Evolutionary conservation across 163 green algal genomes (phyloP).

Genomic region (Scenedesmus sp.): DNA sequence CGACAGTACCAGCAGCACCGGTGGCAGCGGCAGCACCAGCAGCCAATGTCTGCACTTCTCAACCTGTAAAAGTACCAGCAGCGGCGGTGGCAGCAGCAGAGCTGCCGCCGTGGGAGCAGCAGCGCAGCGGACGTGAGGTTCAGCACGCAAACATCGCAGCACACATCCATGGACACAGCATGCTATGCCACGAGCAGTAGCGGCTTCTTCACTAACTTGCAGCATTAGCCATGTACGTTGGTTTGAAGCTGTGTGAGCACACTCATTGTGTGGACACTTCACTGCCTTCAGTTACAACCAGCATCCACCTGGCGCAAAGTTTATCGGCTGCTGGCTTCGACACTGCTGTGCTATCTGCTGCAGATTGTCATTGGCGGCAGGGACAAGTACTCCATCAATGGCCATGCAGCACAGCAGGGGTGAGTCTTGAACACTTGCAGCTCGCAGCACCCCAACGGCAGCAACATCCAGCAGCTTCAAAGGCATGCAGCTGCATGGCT

Average conservation of each 20-base stretch:
- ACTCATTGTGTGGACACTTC: not conserved
- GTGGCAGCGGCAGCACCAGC: not conserved
- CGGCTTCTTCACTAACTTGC: not conserved
- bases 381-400: slow-evolving; percentile 99
- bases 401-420: slow-evolving; percentile 79
- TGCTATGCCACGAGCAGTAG: not conserved
- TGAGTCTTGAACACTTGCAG: not conserved
- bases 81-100: not conserved
- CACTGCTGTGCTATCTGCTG: not conserved
- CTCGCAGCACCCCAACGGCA: not conserved
- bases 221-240: too few species aligned
- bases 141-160: not conserved
- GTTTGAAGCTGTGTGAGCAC: not conserved
- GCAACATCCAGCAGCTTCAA: not conserved
- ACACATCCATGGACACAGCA: not conserved
- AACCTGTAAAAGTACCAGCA: not conserved
- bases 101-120: not conserved
- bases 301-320: not conserved
- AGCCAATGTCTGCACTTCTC: too few species aligned
- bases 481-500: not conserved
- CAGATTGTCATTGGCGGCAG: slow-evolving; percentile 97
- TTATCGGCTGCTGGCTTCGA: not conserved
- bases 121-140: not conserved
- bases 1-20: not conserved
- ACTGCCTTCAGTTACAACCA: not conserved